Conservation (phyloP, 2,329 filamentous ascomycete species). For the Penicillium sp. region DNA sequence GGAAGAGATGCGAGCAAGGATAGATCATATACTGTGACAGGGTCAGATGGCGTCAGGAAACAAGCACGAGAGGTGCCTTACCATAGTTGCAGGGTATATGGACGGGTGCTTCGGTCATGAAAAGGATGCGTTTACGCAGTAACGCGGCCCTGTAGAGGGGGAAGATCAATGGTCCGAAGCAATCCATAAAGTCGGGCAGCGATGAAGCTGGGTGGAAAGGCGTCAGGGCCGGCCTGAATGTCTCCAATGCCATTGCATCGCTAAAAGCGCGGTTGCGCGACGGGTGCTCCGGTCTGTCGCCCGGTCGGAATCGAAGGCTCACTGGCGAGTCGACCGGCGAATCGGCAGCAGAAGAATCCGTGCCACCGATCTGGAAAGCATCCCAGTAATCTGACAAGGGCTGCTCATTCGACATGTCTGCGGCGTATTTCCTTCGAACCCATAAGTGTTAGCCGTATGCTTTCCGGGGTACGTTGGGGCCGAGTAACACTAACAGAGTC, state of each 20-base stretch:
- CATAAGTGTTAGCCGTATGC: conserved; percentile 17
- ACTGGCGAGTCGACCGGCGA: conserved; percentile 59
- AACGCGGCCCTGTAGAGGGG: conserved; percentile 87
- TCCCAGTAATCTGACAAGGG: conserved; percentile 83
- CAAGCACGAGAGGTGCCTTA: conserved; percentile 46
- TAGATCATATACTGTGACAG: conserved; percentile 77
- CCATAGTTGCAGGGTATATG: conserved; percentile 87
- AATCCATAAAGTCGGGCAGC: conserved; percentile 74
- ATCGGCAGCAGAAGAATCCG: conserved; percentile 45
- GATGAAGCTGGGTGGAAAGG: conserved; percentile 86
- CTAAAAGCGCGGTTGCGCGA: conserved; percentile 45
- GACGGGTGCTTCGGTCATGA: conserved; percentile 85
- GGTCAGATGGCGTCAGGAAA: conserved; percentile 24
- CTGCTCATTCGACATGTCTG: conserved; percentile 65
- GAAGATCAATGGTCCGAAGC: conserved; percentile 89
- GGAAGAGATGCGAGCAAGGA: conserved; percentile 93
- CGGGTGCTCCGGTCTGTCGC: conserved; percentile 43
- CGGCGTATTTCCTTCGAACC: conserved; percentile 57
- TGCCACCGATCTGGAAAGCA: conserved; percentile 42
- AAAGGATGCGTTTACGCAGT: conserved; percentile 82
- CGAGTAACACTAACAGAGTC: conserved; percentile 61
- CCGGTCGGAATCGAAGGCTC: conserved; percentile 57
- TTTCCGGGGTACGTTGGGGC: not conserved
- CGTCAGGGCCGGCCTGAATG: conserved; percentile 64
- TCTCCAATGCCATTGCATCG: conserved; percentile 46